These are phyloP conservation scores for Aspergillus affinis DNA, from an alignment of 495 filamentous ascomycete species.

Conservation along the genomic window DNA sequence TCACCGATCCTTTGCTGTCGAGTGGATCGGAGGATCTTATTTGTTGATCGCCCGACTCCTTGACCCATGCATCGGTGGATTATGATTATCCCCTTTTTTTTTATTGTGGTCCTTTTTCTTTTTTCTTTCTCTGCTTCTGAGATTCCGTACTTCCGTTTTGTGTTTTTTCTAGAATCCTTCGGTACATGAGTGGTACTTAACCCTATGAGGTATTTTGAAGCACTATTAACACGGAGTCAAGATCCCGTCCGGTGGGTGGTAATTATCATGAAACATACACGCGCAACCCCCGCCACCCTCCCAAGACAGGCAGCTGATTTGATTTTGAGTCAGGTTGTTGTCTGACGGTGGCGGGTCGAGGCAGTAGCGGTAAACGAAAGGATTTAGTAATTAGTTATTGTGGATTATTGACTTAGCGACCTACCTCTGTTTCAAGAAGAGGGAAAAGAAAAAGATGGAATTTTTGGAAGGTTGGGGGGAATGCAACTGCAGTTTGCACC, in stretches of 20 bases:
- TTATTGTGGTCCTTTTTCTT: neutral
- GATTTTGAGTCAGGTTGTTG: neutral
- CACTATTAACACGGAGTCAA: neutral
- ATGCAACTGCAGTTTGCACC: no score
- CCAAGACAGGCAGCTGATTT: neutral
- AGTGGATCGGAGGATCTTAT: slow-evolving; percentile 1
- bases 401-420: neutral
- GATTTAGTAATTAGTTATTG: neutral
- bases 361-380: neutral
- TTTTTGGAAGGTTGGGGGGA: neutral
- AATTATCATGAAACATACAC: slow-evolving; percentile 9
- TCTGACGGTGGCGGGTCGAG: neutral
- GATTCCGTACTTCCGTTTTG: neutral
- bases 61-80: neutral
- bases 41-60: slow-evolving; percentile 1
- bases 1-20: neutral
- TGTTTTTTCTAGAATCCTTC: slow-evolving; percentile 12
- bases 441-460: neutral
- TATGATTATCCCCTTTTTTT: slow-evolving; percentile 4
- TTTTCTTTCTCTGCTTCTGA: no score
- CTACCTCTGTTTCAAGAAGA: neutral
- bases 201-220: neutral
- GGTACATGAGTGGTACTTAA: slow-evolving; percentile 11
- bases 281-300: neutral
- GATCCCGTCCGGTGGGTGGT: neutral